Conservation (phyloP, 169 alveolate genomes). For the Plasmodium vinckei region DNA sequence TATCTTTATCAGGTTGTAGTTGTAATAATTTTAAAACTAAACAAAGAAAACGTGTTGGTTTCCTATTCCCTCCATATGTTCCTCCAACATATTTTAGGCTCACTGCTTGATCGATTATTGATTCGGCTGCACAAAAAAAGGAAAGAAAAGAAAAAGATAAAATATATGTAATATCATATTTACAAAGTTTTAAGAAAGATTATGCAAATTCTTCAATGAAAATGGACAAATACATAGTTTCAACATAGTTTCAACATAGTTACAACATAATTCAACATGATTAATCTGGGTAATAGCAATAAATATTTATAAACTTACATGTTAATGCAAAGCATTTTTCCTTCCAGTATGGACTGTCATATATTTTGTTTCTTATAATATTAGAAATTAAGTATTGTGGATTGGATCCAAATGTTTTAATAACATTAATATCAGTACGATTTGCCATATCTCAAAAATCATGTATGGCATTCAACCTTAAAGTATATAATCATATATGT, state of each 20-base stretch:
- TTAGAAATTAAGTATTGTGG: constrained; percentile 91
- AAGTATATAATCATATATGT: no score
- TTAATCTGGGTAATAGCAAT: background rate
- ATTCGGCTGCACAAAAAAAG: constrained; percentile 85
- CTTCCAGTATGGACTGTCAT: constrained; percentile 90
- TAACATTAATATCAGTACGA: constrained; percentile 91
- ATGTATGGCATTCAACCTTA: no score
- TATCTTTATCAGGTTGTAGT: constrained; percentile 96
- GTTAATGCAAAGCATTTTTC: constrained; percentile 92
- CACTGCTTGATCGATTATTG: constrained; percentile 96
- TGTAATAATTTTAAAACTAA: constrained; percentile 95
- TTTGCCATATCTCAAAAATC: constrained; percentile 85
- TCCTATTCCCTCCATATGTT: constrained; percentile 96
- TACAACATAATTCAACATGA: background rate
- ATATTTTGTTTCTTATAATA: constrained; percentile 90
- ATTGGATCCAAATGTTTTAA: constrained; percentile 88
- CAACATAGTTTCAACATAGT: background rate
- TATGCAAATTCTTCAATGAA: no score
- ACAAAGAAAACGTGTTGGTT: constrained; percentile 96
- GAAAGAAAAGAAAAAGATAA: constrained; percentile 7
- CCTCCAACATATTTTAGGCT: constrained; percentile 97
- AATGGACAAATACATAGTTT: background rate
- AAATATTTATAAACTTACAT: constrained; percentile 21
- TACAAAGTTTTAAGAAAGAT: no score
- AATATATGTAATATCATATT: background rate